phyloP scores from a whole-genome alignment of 495 filamentous ascomycete species.

The Tuber indicum region DNA sequence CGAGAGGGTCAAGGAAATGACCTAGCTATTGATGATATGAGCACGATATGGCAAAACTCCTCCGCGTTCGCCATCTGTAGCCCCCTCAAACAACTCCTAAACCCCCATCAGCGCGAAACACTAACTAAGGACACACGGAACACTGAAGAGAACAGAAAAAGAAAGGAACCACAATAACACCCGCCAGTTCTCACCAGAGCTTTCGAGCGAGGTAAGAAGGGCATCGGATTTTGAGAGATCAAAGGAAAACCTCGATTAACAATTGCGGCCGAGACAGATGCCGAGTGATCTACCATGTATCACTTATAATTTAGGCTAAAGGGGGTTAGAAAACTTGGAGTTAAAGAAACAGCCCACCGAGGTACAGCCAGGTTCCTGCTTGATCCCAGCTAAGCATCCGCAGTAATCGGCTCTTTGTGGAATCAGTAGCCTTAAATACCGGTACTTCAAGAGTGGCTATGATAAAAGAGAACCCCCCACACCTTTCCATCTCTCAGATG shows the following conservation, averaged over 20 bases:
- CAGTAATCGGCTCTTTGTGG: not conserved
- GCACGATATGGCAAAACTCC: not conserved
- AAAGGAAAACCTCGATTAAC: too few species aligned
- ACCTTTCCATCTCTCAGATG: not conserved
- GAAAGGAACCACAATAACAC: not conserved
- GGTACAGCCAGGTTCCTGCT: not conserved
- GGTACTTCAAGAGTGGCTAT: not conserved
- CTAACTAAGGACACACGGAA: not conserved
- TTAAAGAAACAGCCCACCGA: too few species aligned
- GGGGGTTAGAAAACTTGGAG: too few species aligned
- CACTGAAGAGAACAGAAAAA: not conserved
- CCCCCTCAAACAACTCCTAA: not conserved
- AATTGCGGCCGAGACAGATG: not conserved
- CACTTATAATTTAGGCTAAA: too few species aligned
- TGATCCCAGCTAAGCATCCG: not conserved
- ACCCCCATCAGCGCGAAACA: not conserved
- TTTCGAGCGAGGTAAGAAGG: too few species aligned
- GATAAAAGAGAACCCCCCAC: not conserved
- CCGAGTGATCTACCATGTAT: not conserved
- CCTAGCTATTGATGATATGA: not conserved
- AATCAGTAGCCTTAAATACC: not conserved
- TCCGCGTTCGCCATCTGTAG: too few species aligned
- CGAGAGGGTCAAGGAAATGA: not conserved
- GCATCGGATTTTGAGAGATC: too few species aligned
- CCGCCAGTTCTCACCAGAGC: not conserved